phyloP scores from a whole-genome alignment of 2,329 filamentous ascomycete species.

The Neonectria ditissima region DNA sequence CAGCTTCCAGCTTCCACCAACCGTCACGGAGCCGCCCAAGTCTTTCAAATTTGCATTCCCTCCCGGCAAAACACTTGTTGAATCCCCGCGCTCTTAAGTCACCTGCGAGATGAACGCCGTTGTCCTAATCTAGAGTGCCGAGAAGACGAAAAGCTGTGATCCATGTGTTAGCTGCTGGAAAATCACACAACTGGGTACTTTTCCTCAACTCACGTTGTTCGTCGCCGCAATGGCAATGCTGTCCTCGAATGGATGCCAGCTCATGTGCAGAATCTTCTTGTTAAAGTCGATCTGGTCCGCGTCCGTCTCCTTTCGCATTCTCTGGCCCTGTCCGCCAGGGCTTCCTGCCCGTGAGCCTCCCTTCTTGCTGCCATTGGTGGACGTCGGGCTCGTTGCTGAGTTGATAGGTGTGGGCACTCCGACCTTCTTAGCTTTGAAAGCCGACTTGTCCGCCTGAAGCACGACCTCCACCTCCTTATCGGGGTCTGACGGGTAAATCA shows the following conservation, averaged over 20 bases:
- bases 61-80: slow-evolving; percentile 26
- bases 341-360: slow-evolving; percentile 88
- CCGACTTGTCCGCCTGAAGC: slow-evolving; percentile 96
- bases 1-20: slow-evolving; percentile 33
- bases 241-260: slow-evolving; percentile 99
- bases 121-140: slow-evolving; percentile 69
- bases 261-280: slow-evolving; percentile 99
- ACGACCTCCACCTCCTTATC: slow-evolving; percentile 98
- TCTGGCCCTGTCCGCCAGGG: slow-evolving; percentile 83
- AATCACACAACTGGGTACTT: not conserved
- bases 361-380: slow-evolving; percentile 79
- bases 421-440: slow-evolving; percentile 99
- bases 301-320: slow-evolving; percentile 99
- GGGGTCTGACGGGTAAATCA: slow-evolving; percentile 98
- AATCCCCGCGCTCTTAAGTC: slow-evolving; percentile 34
- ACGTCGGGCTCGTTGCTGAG: slow-evolving; percentile 77
- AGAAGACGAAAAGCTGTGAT: slow-evolving; percentile 79
- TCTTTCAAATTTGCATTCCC: slow-evolving; percentile 35
- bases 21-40: slow-evolving; percentile 29
- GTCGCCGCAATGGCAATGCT: slow-evolving; percentile 99
- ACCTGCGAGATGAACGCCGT: slow-evolving; percentile 43
- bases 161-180: slow-evolving; percentile 39
- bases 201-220: slow-evolving; percentile 86
- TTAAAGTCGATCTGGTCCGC: slow-evolving; percentile 99
- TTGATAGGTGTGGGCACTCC: slow-evolving; percentile 98